Conservation (phyloP, 2,329 filamentous ascomycete species). For the Aureobasidium zeae region DNA sequence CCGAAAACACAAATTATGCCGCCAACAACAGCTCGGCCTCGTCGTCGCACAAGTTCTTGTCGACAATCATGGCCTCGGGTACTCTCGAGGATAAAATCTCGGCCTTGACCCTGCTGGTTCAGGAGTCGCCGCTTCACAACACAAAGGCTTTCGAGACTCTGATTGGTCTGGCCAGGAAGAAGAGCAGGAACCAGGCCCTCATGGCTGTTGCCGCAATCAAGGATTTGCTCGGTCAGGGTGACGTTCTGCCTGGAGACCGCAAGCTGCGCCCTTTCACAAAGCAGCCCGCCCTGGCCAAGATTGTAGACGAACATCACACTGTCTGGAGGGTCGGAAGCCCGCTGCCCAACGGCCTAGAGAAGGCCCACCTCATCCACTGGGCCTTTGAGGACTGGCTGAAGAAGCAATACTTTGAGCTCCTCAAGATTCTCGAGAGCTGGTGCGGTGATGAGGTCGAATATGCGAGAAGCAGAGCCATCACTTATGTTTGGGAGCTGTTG, state of each 20-base stretch:
- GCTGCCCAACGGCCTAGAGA: slow-evolving; percentile 64
- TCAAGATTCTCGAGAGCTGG: slow-evolving; percentile 86
- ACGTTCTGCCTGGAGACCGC: slow-evolving; percentile 71
- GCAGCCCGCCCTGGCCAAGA: slow-evolving; percentile 66
- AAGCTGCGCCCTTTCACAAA: slow-evolving; percentile 70
- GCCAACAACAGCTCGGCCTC: slow-evolving; percentile 63
- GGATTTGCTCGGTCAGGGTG: slow-evolving; percentile 84
- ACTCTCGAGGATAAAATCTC: slow-evolving; percentile 96
- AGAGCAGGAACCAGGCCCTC: slow-evolving; percentile 84
- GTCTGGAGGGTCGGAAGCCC: slow-evolving; percentile 61
- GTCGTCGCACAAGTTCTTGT: slow-evolving; percentile 90
- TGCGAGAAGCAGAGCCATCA: slow-evolving; percentile 76
- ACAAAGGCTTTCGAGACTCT: slow-evolving; percentile 80
- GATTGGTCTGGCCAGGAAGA: slow-evolving; percentile 76
- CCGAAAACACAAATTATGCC: slow-evolving; percentile 67
- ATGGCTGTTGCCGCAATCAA: slow-evolving; percentile 88
- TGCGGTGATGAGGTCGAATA: slow-evolving; percentile 94
- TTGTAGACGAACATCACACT: slow-evolving; percentile 53
- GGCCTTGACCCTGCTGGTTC: slow-evolving; percentile 82
- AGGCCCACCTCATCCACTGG: slow-evolving; percentile 76
- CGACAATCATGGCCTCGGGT: slow-evolving; percentile 92
- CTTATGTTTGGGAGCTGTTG: slow-evolving; percentile 82
- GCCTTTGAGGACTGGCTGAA: slow-evolving; percentile 94
- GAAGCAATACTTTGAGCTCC: slow-evolving; percentile 81
- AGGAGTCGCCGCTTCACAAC: slow-evolving; percentile 93